phyloP scores from a whole-genome alignment of 768 basidiomycete species.

The Suillus fuscotomentosus region DNA sequence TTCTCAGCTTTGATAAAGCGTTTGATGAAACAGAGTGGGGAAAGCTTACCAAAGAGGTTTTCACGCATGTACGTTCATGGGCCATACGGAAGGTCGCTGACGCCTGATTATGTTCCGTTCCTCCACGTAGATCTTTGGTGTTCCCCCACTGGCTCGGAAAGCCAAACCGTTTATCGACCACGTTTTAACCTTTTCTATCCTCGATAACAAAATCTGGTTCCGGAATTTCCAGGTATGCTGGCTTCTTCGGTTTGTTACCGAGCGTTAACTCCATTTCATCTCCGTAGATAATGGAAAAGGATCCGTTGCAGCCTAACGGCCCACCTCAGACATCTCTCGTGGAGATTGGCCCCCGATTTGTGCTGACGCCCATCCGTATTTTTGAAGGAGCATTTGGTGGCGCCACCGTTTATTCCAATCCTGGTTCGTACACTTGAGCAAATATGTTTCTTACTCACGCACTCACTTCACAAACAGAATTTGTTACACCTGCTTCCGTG shows the following conservation, averaged over 20 bases:
- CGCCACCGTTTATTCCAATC: slow-evolving; percentile 93
- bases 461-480: slow-evolving; percentile 55
- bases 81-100: slow-evolving; percentile 1
- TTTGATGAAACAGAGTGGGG: slow-evolving; percentile 92
- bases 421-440: slow-evolving; percentile 51
- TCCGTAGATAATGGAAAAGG: slow-evolving; percentile 86
- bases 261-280: neutral
- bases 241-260: neutral
- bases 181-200: slow-evolving; percentile 91
- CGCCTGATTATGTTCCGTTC: neutral
- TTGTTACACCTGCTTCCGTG: slow-evolving; percentile 82
- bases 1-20: slow-evolving; percentile 87
- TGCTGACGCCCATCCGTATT: slow-evolving; percentile 94
- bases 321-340: slow-evolving; percentile 85
- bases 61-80: slow-evolving; percentile 72
- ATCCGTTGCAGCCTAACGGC: slow-evolving; percentile 83
- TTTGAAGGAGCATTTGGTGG: slow-evolving; percentile 98
- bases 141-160: slow-evolving; percentile 85
- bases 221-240: slow-evolving; percentile 89
- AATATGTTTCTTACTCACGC: slow-evolving; percentile 1
- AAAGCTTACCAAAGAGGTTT: slow-evolving; percentile 85
- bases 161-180: slow-evolving; percentile 99
- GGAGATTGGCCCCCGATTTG: slow-evolving; percentile 97
- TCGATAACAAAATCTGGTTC: slow-evolving; percentile 98
- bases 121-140: slow-evolving; percentile 82